Conservation (phyloP, 208 protist species). For the Jaenimonas drosophilae region DNA sequence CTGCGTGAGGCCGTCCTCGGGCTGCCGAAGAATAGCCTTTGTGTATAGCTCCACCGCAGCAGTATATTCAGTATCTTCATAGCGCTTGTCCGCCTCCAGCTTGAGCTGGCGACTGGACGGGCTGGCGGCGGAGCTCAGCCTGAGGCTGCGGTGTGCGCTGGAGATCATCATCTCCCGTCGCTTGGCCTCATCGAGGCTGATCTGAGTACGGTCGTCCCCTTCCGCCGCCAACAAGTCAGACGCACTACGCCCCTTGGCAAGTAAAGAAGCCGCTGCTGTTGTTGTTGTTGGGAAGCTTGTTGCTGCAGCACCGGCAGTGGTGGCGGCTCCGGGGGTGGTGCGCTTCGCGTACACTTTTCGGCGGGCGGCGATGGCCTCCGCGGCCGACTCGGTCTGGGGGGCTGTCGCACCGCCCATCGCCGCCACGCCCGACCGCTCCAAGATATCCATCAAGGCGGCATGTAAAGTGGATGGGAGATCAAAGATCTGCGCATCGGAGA, state of each 20-base stretch:
- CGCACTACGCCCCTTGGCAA: background rate
- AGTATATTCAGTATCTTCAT: constrained; percentile 75
- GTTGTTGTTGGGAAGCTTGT: too few species aligned
- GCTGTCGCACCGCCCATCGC: too few species aligned
- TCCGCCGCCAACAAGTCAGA: background rate
- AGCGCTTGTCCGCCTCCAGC: constrained; percentile 73
- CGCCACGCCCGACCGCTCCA: too few species aligned
- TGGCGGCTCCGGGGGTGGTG: too few species aligned
- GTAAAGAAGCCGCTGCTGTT: too few species aligned
- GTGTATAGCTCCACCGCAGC: constrained; percentile 77
- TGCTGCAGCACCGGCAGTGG: too few species aligned
- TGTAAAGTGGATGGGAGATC: too few species aligned
- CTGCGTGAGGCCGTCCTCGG: constrained; percentile 38
- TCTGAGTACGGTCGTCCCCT: background rate
- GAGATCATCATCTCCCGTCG: background rate
- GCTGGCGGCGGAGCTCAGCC: constrained; percentile 4
- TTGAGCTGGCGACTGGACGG: constrained; percentile 60
- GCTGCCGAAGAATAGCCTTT: constrained; percentile 67
- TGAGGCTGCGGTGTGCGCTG: background rate
- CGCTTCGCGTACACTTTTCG: too few species aligned
- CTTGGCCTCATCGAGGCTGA: background rate
- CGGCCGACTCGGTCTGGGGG: too few species aligned
- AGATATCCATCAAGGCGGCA: too few species aligned
- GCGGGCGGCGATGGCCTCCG: too few species aligned
- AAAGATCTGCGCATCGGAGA: background rate